Conservation (phyloP, 768 basidiomycete species). For the Clavaria fumosa region DNA sequence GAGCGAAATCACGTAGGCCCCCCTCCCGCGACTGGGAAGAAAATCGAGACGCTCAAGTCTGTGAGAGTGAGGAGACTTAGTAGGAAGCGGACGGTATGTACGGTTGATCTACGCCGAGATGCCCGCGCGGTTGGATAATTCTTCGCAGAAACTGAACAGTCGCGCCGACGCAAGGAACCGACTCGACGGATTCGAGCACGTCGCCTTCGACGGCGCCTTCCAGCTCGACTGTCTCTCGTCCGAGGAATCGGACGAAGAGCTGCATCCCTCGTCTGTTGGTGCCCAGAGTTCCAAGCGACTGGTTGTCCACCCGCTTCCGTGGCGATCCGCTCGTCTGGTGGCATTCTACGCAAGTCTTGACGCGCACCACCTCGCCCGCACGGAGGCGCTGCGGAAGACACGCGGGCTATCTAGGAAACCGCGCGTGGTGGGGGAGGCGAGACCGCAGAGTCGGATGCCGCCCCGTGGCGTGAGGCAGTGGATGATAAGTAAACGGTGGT, state of each 20-base stretch:
- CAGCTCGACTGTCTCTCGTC: slow-evolving; percentile 69
- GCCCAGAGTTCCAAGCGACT: slow-evolving; percentile 24
- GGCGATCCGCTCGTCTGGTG: slow-evolving; percentile 53
- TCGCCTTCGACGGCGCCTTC: slow-evolving; percentile 54
- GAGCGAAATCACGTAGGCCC: too few relatives aligned
- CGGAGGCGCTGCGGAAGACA: slow-evolving; percentile 29
- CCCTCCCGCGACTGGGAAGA: slow-evolving; percentile 28
- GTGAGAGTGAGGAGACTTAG: slow-evolving; percentile 42
- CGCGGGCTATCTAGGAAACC: slow-evolving; percentile 42
- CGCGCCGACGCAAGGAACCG: slow-evolving; percentile 46
- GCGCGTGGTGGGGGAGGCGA: slow-evolving; percentile 36
- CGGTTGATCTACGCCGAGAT: slow-evolving; percentile 3
- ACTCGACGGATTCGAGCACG: slow-evolving; percentile 37
- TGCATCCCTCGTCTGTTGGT: too few relatives aligned
- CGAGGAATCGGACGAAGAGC: slow-evolving; percentile 64
- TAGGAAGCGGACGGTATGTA: slow-evolving; percentile 47
- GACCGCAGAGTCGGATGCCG: slow-evolving; percentile 42
- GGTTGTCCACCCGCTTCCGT: slow-evolving; percentile 41
- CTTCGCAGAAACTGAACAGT: slow-evolving; percentile 46
- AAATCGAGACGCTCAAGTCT: slow-evolving; percentile 46
- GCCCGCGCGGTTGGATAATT: slow-evolving; percentile 8
- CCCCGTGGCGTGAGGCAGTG: slow-evolving; percentile 49
- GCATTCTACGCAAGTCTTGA: slow-evolving; percentile 49
- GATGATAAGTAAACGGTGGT: slow-evolving; percentile 70
- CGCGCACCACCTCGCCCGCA: slow-evolving; percentile 24